These are phyloP conservation scores for Apiotrichum montevideense DNA, from an alignment of 1,284 basidiomycete species.

Conservation along the genomic window DNA sequence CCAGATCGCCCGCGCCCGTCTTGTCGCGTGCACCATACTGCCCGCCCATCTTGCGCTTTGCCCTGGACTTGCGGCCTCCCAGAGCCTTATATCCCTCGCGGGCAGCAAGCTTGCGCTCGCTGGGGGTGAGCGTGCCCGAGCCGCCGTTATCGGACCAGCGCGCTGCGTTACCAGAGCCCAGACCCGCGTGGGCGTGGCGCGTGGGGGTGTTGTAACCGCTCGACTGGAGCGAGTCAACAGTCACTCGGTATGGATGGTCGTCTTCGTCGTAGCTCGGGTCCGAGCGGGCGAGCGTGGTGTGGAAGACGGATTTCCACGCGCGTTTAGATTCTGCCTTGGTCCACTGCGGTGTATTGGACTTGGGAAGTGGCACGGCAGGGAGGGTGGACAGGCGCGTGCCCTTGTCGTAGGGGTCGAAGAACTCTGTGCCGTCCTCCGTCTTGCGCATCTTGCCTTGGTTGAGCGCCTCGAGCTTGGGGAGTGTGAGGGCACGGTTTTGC, in stretches of 20 bases:
- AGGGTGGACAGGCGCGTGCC: constrained; percentile 47
- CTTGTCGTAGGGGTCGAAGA: constrained; percentile 48
- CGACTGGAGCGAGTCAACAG: constrained; percentile 39
- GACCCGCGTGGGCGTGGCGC: constrained; percentile 43
- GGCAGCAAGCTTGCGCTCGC: constrained; percentile 71
- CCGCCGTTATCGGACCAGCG: constrained; percentile 28
- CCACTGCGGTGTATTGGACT: constrained; percentile 39
- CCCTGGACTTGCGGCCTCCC: constrained; percentile 68
- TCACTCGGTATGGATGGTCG: constrained; percentile 38
- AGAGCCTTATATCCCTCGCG: constrained; percentile 82
- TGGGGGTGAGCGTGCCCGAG: constrained; percentile 49
- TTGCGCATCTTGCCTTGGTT: constrained; percentile 46
- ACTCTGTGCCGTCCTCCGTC: constrained; percentile 40
- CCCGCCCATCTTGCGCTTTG: constrained; percentile 54
- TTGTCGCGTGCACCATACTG: constrained; percentile 37
- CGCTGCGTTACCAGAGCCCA: constrained; percentile 32
- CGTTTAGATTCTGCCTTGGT: constrained; percentile 47
- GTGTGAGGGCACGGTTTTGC: constrained; percentile 49
- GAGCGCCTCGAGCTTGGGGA: constrained; percentile 46
- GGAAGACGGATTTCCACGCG: constrained; percentile 39
- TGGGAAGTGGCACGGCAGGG: constrained; percentile 52
- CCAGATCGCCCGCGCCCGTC: constrained; percentile 24
- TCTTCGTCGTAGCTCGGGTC: constrained; percentile 24
- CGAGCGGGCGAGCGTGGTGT: constrained; percentile 35
- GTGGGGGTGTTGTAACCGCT: constrained; percentile 69